These are phyloP conservation scores for Biscogniauxia mediterranea DNA, from an alignment of 2,329 filamentous ascomycete genomes.

Conservation along the genomic window DNA sequence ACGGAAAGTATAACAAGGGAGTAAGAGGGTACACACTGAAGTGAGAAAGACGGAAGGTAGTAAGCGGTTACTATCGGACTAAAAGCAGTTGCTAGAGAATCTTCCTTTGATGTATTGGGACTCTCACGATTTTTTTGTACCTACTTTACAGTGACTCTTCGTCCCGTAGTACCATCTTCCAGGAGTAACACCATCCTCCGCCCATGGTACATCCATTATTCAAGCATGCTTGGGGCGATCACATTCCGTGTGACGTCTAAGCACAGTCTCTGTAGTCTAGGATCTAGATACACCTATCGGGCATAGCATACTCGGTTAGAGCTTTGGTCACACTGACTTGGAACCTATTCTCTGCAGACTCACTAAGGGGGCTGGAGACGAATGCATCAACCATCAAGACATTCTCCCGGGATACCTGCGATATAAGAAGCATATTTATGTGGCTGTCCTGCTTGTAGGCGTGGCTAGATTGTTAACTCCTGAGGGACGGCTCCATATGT, in stretches of 20 bases:
- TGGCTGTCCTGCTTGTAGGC: background rate
- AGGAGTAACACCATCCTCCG: no score
- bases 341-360: no score
- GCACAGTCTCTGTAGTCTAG: conserved; percentile 3
- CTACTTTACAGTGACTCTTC: no score
- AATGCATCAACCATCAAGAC: conserved; percentile 3
- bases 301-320: conserved; percentile 1
- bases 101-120: no score
- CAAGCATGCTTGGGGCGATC: background rate
- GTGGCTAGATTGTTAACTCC: background rate
- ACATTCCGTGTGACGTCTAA: conserved; percentile 8
- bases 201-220: no score
- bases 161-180: no score
- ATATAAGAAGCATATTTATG: background rate
- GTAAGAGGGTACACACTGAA: no score
- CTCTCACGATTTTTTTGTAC: no score
- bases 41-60: no score
- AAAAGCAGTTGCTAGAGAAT: no score
- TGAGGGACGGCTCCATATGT: conserved; percentile 2
- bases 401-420: background rate
- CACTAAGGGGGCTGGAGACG: no score
- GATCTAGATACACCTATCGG: conserved; percentile 3
- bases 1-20: background rate
- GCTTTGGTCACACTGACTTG: background rate
- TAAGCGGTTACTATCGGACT: no score